These are phyloP conservation scores for Hypoxylon crocopeplum DNA, from an alignment of 495 filamentous ascomycete species.

Conservation along the genomic window DNA sequence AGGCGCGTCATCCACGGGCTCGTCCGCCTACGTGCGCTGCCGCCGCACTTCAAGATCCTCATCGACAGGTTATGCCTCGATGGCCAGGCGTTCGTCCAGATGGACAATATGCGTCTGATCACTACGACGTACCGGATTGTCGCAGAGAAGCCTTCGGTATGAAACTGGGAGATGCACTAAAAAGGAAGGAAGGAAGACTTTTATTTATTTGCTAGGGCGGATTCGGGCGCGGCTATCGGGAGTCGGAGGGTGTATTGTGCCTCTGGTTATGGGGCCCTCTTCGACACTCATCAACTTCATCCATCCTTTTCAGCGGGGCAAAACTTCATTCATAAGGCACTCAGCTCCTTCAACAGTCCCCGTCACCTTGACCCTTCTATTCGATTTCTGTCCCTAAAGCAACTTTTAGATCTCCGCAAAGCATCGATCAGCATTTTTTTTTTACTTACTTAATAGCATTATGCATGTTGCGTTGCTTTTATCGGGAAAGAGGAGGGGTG, in stretches of 20 bases:
- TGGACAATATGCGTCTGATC: constrained; percentile 65
- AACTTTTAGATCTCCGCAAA: constrained; percentile 24
- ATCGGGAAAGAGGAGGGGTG: constrained; percentile 8
- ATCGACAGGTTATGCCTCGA: constrained; percentile 68
- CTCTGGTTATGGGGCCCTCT: constrained; percentile 23
- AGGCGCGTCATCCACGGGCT: constrained; percentile 60
- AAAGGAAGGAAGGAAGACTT: neutral
- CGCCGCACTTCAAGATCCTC: constrained; percentile 66
- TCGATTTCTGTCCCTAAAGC: constrained; percentile 31
- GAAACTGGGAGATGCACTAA: neutral
- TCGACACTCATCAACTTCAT: constrained; percentile 2
- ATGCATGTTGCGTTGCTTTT: constrained; percentile 34
- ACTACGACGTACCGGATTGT: constrained; percentile 69
- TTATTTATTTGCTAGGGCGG: constrained; percentile 7
- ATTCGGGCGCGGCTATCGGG: constrained; percentile 7
- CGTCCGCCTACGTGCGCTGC: constrained; percentile 59
- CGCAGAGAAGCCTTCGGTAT: constrained; percentile 60
- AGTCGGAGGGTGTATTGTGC: constrained; percentile 9
- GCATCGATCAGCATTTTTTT: constrained; percentile 36
- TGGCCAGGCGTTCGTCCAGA: constrained; percentile 67
- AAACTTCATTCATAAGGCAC: constrained; percentile 2
- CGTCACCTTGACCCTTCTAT: constrained; percentile 17
- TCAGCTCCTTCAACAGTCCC: neutral
- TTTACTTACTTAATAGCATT: constrained; percentile 32
- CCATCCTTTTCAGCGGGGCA: constrained; percentile 7